phyloP scores from a whole-genome alignment of 2,329 filamentous ascomycete species.

The Microascus cirrosus region DNA sequence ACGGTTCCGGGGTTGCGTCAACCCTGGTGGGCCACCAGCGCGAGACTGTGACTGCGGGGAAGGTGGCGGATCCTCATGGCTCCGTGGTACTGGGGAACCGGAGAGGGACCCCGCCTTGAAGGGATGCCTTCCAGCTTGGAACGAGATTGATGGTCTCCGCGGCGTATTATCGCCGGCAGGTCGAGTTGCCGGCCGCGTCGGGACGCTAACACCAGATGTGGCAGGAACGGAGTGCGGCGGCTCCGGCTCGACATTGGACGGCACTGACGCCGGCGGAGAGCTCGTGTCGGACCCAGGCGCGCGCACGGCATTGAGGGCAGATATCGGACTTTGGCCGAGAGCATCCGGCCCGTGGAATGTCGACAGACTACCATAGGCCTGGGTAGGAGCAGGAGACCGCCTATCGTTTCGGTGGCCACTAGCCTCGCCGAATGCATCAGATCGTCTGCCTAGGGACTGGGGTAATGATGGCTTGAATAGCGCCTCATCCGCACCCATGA shows the following conservation, averaged over 20 bases:
- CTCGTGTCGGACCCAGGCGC: conserved; percentile 49
- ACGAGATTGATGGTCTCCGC: conserved; percentile 72
- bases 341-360: conserved; percentile 77
- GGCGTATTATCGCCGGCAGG: conserved; percentile 3
- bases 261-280: conserved; percentile 43
- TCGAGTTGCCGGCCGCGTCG: conserved; percentile 3
- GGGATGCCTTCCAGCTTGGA: conserved; percentile 77
- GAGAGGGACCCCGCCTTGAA: conserved; percentile 97
- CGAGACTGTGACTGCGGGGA: conserved; percentile 39
- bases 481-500: conserved; percentile 83
- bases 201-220: conserved; percentile 14
- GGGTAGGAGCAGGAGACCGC: conserved; percentile 17
- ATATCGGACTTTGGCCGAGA: conserved; percentile 74
- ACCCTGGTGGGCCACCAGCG: conserved; percentile 3
- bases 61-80: conserved; percentile 38
- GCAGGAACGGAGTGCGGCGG: conserved; percentile 44
- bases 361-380: conserved; percentile 81
- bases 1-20: conserved; percentile 37
- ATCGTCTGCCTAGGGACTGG: conserved; percentile 26
- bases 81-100: conserved; percentile 58
- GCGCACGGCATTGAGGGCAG: conserved; percentile 63
- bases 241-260: conserved; percentile 25
- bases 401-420: background rate
- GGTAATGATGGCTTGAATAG: conserved; percentile 73
- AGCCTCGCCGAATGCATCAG: conserved; percentile 3